Conservation (phyloP, 768 basidiomycete species). For the Tricholoma furcatifolium region DNA sequence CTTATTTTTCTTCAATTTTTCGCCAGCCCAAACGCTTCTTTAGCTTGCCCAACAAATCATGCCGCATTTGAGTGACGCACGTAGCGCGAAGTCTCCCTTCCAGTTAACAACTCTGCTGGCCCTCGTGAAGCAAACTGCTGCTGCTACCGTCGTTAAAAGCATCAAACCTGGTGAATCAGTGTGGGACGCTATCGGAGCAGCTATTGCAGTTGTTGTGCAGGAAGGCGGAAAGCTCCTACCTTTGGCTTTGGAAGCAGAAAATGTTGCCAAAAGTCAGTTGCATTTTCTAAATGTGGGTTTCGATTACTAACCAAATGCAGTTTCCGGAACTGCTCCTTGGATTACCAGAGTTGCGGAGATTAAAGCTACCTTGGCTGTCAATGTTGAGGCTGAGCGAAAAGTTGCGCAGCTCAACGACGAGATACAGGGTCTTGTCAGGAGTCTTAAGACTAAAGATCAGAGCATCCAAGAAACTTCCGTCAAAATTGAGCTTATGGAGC, state of each 20-base stretch:
- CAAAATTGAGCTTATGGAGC: slow-evolving; percentile 94
- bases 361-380: slow-evolving; percentile 78
- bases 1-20: neutral
- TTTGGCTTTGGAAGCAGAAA: slow-evolving; percentile 70
- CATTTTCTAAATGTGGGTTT: neutral
- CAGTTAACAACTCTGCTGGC: slow-evolving; percentile 67
- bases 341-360: slow-evolving; percentile 77
- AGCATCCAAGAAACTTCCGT: slow-evolving; percentile 83
- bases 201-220: slow-evolving; percentile 65
- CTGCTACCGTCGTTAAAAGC: slow-evolving; percentile 66
- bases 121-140: slow-evolving; percentile 73
- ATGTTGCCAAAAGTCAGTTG: slow-evolving; percentile 70
- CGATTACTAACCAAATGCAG: slow-evolving; percentile 31
- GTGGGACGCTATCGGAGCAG: slow-evolving; percentile 77
- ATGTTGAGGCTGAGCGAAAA: slow-evolving; percentile 90
- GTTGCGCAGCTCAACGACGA: slow-evolving; percentile 86
- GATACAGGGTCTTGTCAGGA: slow-evolving; percentile 82
- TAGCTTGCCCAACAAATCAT: slow-evolving; percentile 90
- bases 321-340: slow-evolving; percentile 83
- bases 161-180: slow-evolving; percentile 62
- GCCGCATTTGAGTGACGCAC: slow-evolving; percentile 81
- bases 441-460: slow-evolving; percentile 87
- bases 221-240: slow-evolving; percentile 74
- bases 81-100: slow-evolving; percentile 76
- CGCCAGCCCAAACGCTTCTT: neutral